Evolutionary conservation across 1,284 basidiomycete species (phyloP), one percentile per base, ranked within the genome.

Genomic region (Sporisorium iseilematis-ciliati): DNA sequence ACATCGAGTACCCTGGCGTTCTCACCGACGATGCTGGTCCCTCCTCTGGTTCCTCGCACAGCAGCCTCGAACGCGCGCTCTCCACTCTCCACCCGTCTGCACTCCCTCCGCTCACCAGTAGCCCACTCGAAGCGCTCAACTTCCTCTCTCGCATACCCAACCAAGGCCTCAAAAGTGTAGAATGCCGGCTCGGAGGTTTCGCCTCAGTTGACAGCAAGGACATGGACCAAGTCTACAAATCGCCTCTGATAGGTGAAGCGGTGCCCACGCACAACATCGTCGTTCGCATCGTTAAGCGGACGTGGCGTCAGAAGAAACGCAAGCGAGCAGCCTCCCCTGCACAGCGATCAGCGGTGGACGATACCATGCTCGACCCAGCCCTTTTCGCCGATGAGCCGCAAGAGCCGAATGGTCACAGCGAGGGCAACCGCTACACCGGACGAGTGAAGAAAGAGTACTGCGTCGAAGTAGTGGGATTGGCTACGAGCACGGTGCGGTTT

Each of bases 401-500:
- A 20, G 18, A 21, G 53, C 1, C 18, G 5, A 33, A 45, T 33
- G 11, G 31, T 3, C 49, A 23, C 16, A 29, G 62, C 5, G 54
- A 60, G 7, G 20, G 29, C 0, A 41, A 54, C 29, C 54, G 65
- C 0, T 75, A 69, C 26, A 66, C 66, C 4, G 69, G 65, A 11
- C 55, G 58, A 12, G 86, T 87, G 26, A 84, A 84, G n/a, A 73
- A 88, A 35, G 75, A 88, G 26, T 98, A 93, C 85, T 92, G 89
- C 1, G 89, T 91, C 6, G 90, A 93, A 72, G 89, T 92, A 0
- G 85, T 93, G 0, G 96, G 95, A 0, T 86, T 91, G 16, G 88
- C 93, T 21, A 88, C 90, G 1, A 93, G 92, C 86, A 94, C 94
- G 0, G 91, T 92, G 41, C 89, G 96, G 45, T 98, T 98, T 87